Evolutionary conservation across 805 yeast species (phyloP), one percentile per base, ranked within the genome.

Genomic region (Ogataea pignaliae): DNA sequence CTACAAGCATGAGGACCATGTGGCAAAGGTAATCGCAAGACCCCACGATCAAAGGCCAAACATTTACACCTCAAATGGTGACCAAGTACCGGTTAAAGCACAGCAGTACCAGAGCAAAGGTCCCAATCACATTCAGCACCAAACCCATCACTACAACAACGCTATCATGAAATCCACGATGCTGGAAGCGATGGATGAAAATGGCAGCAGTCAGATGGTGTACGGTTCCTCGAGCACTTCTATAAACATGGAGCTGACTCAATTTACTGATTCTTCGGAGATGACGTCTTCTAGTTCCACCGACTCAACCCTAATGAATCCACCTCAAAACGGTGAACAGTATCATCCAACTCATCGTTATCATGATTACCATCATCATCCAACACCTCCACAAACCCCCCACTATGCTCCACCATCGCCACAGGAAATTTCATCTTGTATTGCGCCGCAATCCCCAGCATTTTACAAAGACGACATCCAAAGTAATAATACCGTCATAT

Each of bases 1-100:
- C 54, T 66, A 55, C 48, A 71, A 70, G 45, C 76, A 71, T 40
- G 53, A 56, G 14, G 73, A 68, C 45, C 53, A 54, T 3, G 37
- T 60, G 7, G 71, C 64, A 13, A 53, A 54, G n/a, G 59, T 56
- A 34, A 71, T 71, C 14, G 75, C 74, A 4, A 47, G 66, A 36
- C 64, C 63, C 2, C 60, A 57, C 30, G 68, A 64, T 40, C 57
- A 63, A 10, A 50, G 64, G 42, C 64, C 64, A 7, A 28, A 12
- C 8, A 11, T 32, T 17, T 17, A 10, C 14, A 10, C 28, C 11
- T 3, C 36, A 31, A 14, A 32, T 15, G 16, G 35, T 11, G 5
- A 16, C 12, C 31, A 10, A 29, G 12, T 29, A 6, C 33, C 9
- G 10, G 33, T 13, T 12, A 9, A 30, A n/a, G 9, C 14, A n/a